These are phyloP conservation scores for Psilocybe azurescens DNA, from an alignment of 768 basidiomycete species.

Conservation along the genomic window DNA sequence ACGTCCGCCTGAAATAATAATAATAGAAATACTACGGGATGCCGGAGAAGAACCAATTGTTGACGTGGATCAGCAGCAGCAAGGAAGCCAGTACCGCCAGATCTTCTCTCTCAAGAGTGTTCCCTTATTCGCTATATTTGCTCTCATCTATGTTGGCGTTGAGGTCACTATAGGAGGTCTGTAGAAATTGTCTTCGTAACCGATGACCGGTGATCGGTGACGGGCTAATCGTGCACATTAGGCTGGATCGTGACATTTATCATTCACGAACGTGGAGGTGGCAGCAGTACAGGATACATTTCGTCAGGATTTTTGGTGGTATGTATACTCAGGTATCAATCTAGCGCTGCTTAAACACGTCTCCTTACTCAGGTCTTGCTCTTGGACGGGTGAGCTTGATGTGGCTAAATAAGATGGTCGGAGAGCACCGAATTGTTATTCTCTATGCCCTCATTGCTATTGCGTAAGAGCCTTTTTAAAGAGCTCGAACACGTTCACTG, in stretches of 20 bases:
- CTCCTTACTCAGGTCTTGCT: conserved; percentile 50
- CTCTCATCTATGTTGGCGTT: conserved; percentile 69
- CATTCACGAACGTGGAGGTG: conserved; percentile 38
- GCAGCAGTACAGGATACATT: conserved; percentile 50
- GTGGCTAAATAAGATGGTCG: conserved; percentile 62
- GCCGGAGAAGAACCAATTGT: conserved; percentile 50
- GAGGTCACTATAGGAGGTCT: conserved; percentile 62
- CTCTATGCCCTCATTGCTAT: conserved; percentile 59
- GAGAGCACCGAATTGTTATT: conserved; percentile 57
- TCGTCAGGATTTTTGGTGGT: conserved; percentile 60
- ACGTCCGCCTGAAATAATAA: no score
- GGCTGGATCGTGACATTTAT: conserved; percentile 75
- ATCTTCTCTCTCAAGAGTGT: conserved; percentile 58
- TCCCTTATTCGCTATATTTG: conserved; percentile 65
- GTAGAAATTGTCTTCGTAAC: neutral
- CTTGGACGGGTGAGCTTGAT: conserved; percentile 58
- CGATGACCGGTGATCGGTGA: neutral
- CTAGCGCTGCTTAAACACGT: neutral
- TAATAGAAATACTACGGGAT: conserved; percentile 53
- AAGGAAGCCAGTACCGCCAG: conserved; percentile 40
- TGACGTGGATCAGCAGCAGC: conserved; percentile 5
- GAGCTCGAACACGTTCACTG: no score
- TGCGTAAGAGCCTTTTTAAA: conserved; percentile 33
- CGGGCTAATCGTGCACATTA: conserved; percentile 18
- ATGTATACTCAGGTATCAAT: neutral